Base-by-base conservation (phyloP, 2,329 filamentous ascomycete genomes). In the Sclerotiophoma versabilis region DNA sequence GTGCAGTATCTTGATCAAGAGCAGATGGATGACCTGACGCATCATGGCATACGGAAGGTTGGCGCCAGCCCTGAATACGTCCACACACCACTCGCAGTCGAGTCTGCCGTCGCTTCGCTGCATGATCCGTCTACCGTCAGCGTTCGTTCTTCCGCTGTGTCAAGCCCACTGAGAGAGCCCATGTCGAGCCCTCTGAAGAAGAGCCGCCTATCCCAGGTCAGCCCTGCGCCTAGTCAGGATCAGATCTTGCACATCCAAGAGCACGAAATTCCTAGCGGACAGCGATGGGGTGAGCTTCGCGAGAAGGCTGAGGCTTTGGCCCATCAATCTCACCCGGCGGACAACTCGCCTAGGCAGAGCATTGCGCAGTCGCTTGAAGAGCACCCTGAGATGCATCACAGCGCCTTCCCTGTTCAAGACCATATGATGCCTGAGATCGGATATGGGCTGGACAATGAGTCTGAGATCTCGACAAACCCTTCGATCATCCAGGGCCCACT, bases 41-140 rank as follows among this genome's bases (percentile, higher is more conserved):
- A 46, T 9, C 89, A 91, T 64, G 85, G 90, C 50, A 86, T 96
- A 22, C 85, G 84, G 25, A 85, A 84, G 17, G 77, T 92, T 39
- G 88, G 84, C 34, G 87, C 87, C 10, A 96, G 91, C 63, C 88
- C 92, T 2, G 83, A 91, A 62, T 88, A 92, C 68, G 83, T 96
- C 3, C 87, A 92, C 64, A 87, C 85, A 1, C 86, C 85, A 2
- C 70, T 87, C 27, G 91, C 84, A 2, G 87, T 96, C 0, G 93
- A 97, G 74, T 97, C 93, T 12, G 90, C 90, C 9, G 93, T 98
- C 10, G 93, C 93, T 7, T 97, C 93, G 14, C 80, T 98, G 6
- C 89, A 95, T 64, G 91, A 92, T 15, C 93, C 92, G 0, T 96
- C 92, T 2, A 84, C 88, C 11, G 71, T 96, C 47, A 93, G 77